Evolutionary conservation across 345 rosid genomes (phyloP).

Genomic region (Rhizophora mangle): DNA sequence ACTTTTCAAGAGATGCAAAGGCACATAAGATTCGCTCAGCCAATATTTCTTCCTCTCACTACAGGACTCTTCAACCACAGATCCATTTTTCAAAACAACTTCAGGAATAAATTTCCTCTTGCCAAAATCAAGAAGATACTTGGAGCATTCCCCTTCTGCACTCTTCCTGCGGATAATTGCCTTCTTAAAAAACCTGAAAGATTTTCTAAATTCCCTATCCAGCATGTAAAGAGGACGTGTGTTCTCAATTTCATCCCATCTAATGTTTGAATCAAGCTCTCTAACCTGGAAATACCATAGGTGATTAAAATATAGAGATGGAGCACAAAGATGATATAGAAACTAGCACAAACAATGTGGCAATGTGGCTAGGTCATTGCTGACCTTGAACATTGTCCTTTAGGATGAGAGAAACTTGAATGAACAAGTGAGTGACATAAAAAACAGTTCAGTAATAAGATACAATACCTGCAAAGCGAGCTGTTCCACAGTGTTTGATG

Average conservation of each 20-base stretch:
- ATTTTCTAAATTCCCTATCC: constrained; percentile 74
- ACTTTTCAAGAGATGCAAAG: constrained; percentile 85
- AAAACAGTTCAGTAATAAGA: neutral
- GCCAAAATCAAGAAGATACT: constrained; percentile 97
- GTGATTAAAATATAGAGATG: constrained; percentile 12
- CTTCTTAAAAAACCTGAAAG: constrained; percentile 80
- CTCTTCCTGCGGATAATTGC: constrained; percentile 73
- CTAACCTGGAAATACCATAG: constrained; percentile 59
- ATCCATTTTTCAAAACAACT: constrained; percentile 63
- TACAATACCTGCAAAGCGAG: constrained; percentile 74
- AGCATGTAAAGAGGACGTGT: constrained; percentile 45
- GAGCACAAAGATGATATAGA: neutral
- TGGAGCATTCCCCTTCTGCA: constrained; percentile 50
- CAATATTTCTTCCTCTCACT: constrained; percentile 90
- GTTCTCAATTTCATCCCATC: constrained; percentile 89
- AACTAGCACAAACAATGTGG: neutral
- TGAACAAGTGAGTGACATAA: neutral
- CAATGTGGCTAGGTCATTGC: too few species aligned
- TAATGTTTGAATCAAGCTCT: constrained; percentile 71
- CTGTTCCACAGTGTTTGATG: constrained; percentile 73
- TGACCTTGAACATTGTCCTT: neutral
- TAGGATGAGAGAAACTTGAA: neutral
- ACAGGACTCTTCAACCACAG: constrained; percentile 69
- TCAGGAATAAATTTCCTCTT: constrained; percentile 87
- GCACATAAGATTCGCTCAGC: constrained; percentile 71